phyloP scores from a whole-genome alignment of 2,329 filamentous ascomycete species.

The Moelleriella libera region DNA sequence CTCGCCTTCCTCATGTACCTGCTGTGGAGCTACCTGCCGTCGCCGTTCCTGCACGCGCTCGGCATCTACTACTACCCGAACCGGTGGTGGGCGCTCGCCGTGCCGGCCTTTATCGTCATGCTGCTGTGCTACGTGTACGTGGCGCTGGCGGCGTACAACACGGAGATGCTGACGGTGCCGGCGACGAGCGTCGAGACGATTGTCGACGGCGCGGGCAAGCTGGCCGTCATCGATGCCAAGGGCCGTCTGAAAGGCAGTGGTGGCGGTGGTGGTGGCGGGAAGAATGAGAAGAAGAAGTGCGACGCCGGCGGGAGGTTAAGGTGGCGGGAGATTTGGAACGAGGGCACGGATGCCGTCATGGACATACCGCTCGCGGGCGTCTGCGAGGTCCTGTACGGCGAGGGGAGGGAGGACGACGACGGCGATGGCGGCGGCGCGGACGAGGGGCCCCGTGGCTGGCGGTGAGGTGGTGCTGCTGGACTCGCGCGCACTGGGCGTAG shows the following conservation, averaged over 20 bases:
- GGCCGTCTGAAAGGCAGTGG: slow-evolving; percentile 32
- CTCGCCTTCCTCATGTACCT: slow-evolving; percentile 62
- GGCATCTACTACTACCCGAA: slow-evolving; percentile 96
- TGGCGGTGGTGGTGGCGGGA: no score
- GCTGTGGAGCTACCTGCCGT: slow-evolving; percentile 81
- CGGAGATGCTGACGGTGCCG: slow-evolving; percentile 71
- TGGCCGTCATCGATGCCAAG: slow-evolving; percentile 67
- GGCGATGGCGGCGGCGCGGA: neutral
- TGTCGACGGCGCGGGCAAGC: slow-evolving; percentile 77
- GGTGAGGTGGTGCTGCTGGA: no score
- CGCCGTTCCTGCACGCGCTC: slow-evolving; percentile 79
- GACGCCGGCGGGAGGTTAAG: slow-evolving; percentile 30
- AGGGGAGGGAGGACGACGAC: slow-evolving; percentile 20
- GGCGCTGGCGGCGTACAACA: slow-evolving; percentile 82
- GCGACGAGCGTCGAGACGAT: slow-evolving; percentile 74
- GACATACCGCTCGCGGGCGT: slow-evolving; percentile 91
- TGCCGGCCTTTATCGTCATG: slow-evolving; percentile 84
- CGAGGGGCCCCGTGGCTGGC: no score
- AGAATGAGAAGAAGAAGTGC: slow-evolving; percentile 17
- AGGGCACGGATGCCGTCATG: slow-evolving; percentile 93
- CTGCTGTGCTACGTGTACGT: slow-evolving; percentile 85
- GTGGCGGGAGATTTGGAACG: slow-evolving; percentile 78
- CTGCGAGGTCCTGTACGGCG: slow-evolving; percentile 84
- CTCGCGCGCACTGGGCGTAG: no score
- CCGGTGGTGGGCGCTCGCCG: slow-evolving; percentile 91